phyloP scores from a whole-genome alignment of 768 basidiomycete species.

The Agaricus sinodeliciosus region DNA sequence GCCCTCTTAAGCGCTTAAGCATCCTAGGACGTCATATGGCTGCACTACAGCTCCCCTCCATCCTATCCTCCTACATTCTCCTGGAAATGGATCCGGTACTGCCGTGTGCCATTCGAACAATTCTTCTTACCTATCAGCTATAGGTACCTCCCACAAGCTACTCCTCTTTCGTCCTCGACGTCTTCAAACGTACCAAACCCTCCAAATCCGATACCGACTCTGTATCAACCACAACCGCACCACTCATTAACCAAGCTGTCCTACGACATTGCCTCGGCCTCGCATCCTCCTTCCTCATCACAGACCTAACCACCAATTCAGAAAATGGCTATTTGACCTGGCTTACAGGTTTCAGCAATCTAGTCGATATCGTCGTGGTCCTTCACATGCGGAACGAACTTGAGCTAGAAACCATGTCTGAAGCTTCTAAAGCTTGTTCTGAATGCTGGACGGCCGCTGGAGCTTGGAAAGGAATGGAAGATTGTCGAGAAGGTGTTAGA shows the following conservation, averaged over 20 bases:
- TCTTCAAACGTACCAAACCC: constrained; percentile 45
- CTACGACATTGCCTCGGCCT: constrained; percentile 62
- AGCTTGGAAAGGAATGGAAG: constrained; percentile 62
- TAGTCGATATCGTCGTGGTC: constrained; percentile 69
- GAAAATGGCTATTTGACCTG: constrained; percentile 53
- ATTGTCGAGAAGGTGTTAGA: constrained; percentile 55
- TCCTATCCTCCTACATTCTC: constrained; percentile 3
- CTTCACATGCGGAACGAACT: constrained; percentile 62
- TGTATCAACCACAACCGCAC: constrained; percentile 15
- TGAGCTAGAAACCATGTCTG: constrained; percentile 71
- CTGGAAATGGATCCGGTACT: constrained; percentile 14
- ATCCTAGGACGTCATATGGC: neutral
- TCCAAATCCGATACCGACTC: constrained; percentile 9
- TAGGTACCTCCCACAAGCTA: constrained; percentile 51
- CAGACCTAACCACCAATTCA: constrained; percentile 62
- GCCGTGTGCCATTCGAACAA: neutral
- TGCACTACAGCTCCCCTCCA: neutral
- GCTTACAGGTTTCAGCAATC: constrained; percentile 57
- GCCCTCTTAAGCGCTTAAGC: neutral
- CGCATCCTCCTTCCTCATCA: constrained; percentile 72
- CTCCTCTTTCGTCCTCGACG: constrained; percentile 48
- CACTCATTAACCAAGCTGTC: constrained; percentile 49
- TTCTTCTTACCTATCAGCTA: neutral
- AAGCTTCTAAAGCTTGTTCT: constrained; percentile 63
- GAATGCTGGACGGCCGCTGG: constrained; percentile 77